phyloP scores from a whole-genome alignment of 352 stramenopile species.

The Globisporangium nunn region DNA sequence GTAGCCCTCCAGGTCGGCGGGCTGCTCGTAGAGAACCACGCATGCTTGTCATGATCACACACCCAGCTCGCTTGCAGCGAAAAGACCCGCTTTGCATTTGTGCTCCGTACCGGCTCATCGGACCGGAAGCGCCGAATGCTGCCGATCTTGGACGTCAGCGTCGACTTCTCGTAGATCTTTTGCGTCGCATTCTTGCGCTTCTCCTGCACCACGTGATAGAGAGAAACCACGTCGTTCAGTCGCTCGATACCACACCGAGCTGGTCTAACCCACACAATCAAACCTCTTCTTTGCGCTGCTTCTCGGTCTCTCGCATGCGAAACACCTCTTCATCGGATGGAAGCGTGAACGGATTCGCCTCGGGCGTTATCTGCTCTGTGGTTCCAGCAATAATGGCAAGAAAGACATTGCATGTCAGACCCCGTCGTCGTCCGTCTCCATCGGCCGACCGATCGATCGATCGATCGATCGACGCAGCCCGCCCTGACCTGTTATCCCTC shows the following conservation, averaged over 20 bases:
- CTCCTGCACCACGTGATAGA: constrained; percentile 20
- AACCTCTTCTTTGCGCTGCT: constrained; percentile 75
- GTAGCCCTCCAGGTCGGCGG: constrained; percentile 39
- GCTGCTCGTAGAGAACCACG: constrained; percentile 14
- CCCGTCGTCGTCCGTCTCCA: neutral
- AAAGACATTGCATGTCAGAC: neutral
- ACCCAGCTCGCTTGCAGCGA: neutral
- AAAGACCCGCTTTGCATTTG: neutral
- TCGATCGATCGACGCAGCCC: too few relatives aligned
- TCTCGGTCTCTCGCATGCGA: constrained; percentile 89
- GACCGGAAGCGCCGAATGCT: constrained; percentile 73
- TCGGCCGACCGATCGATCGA: neutral
- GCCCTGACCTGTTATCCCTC: constrained; percentile 12
- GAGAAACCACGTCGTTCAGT: neutral
- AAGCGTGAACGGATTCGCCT: constrained; percentile 89
- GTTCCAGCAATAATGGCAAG: neutral
- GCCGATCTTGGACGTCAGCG: constrained; percentile 64
- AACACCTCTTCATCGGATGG: constrained; percentile 94
- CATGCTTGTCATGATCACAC: neutral
- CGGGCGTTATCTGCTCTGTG: constrained; percentile 30
- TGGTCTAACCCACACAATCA: neutral
- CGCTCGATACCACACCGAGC: too few relatives aligned
- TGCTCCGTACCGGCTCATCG: constrained; percentile 36
- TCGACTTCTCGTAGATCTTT: constrained; percentile 90
- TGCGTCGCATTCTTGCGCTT: constrained; percentile 51